Evolutionary conservation across 106 monocot genomes (phyloP), one percentile per base, ranked within the genome.

Genomic region (Dactylorhiza incarnata): DNA sequence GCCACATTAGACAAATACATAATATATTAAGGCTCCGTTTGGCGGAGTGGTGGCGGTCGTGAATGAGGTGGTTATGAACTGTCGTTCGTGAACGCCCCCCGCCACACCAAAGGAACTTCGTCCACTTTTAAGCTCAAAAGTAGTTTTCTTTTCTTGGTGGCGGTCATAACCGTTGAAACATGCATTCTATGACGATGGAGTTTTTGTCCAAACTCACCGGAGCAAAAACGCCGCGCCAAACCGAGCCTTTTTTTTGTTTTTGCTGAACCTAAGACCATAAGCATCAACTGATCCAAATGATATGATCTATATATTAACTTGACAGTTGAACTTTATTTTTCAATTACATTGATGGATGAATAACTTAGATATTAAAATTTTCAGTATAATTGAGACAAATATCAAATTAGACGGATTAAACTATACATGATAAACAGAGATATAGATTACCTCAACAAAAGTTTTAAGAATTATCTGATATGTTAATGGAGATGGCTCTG

Each of bases 381-480:
- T n/a, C 58, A 58, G 58, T 17, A 66, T 66, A 37, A 66, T 66
- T 66, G 26, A 66, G 0, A 7, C 66, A 66, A 66, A 11, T 26
- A 11, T 4, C 24, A 37, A 26, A 25, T 23, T 10, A 7, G 11
- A 22, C 44, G 5, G 15, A 69, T 46, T 46, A 69, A 69, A 69
- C 16, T 6, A 45, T 7, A 69, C 17, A 58, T n/a, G 58, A 17
- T 20, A 65, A 65, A 69, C 0, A 25, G 69, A 14, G 15, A 44
- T 45, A 69, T 7, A 17, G 6, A 69, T 69, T 79, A 97, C 97
- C 89, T 97, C 87, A 82, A 89, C 89, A 78, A 89, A 94, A 75
- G 80, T 76, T 83, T 97, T 94, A 12, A 94, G 87, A 45, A 97
- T 89, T 68, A 97, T 94, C 68, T 97, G 94, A 84, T 94, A 97